Evolutionary conservation across 2,329 filamentous ascomycete genomes (phyloP).

Genomic region (Exophiala xenobiotica): DNA sequence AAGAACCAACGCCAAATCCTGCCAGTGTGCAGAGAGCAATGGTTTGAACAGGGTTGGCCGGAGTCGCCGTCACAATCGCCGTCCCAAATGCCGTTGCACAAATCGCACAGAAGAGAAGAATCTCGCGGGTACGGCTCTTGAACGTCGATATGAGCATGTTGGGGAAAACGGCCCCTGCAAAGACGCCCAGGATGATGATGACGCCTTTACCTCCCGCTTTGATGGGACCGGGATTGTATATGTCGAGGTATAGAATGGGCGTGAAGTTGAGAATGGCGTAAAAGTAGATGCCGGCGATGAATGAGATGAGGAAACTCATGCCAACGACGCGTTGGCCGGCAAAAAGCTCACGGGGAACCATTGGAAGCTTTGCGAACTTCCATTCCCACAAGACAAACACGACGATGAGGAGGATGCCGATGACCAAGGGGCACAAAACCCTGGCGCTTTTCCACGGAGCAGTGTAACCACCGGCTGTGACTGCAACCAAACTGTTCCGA

Average conservation of each 20-base stretch:
- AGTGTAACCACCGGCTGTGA: conserved; percentile 9
- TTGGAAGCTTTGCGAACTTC: conserved; percentile 46
- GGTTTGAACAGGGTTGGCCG: conserved; percentile 46
- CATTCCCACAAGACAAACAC: conserved; percentile 48
- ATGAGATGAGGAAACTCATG: conserved; percentile 57
- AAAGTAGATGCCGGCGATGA: conserved; percentile 60
- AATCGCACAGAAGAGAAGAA: conserved; percentile 13
- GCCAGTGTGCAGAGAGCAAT: conserved; percentile 8
- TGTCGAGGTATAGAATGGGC: conserved; percentile 63
- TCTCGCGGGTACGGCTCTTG: neutral
- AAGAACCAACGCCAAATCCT: conserved; percentile 10
- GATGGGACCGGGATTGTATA: conserved; percentile 65
- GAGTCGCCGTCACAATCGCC: conserved; percentile 38
- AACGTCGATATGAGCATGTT: conserved; percentile 51
- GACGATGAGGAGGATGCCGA: conserved; percentile 33
- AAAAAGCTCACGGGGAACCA: conserved; percentile 45
- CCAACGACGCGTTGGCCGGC: conserved; percentile 51
- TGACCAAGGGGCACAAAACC: conserved; percentile 8
- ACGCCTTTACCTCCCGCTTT: conserved; percentile 63
- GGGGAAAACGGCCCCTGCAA: conserved; percentile 57
- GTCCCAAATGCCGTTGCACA: no score
- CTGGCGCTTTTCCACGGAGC: conserved; percentile 30
- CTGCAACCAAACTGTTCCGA: conserved; percentile 12
- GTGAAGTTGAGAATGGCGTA: conserved; percentile 57
- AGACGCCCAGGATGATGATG: neutral